Conservation (phyloP, 129 eudicot genomes). For the Pulicaria dysenterica region DNA sequence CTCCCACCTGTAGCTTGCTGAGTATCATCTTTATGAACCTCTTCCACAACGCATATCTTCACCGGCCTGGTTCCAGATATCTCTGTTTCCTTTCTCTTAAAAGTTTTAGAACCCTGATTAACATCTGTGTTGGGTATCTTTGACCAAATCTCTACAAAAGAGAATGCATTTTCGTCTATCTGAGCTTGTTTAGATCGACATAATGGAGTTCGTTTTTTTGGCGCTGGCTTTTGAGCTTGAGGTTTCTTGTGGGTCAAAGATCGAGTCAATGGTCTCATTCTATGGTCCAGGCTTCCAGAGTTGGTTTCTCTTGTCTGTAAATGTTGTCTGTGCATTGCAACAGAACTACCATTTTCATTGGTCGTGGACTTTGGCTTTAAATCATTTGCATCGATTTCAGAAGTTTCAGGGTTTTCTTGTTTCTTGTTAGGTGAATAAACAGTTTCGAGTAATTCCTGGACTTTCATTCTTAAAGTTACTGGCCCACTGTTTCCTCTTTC, state of each 20-base stretch:
- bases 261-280: constrained; percentile 61
- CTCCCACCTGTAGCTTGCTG: constrained; percentile 37
- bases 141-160: constrained; percentile 50
- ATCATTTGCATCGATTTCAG: constrained; percentile 33
- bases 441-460: constrained; percentile 74
- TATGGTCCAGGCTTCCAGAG: constrained; percentile 43
- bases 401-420: constrained; percentile 30
- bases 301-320: constrained; percentile 66
- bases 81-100: constrained; percentile 42
- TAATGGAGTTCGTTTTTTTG: constrained; percentile 34
- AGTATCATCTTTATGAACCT: constrained; percentile 33
- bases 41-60: constrained; percentile 22
- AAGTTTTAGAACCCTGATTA: constrained; percentile 36
- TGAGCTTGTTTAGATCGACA: constrained; percentile 34
- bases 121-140: constrained; percentile 36
- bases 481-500: constrained; percentile 49
- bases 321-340: constrained; percentile 38
- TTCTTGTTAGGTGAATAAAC: constrained; percentile 58
- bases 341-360: constrained; percentile 31
- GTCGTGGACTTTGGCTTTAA: constrained; percentile 37
- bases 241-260: constrained; percentile 53
- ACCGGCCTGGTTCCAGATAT: constrained; percentile 35
- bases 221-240: constrained; percentile 32
- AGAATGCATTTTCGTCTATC: constrained; percentile 45
- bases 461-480: constrained; percentile 62